Conservation (phyloP, 2,329 filamentous ascomycete species). For the Phaeosphaeriaceae sp. region DNA sequence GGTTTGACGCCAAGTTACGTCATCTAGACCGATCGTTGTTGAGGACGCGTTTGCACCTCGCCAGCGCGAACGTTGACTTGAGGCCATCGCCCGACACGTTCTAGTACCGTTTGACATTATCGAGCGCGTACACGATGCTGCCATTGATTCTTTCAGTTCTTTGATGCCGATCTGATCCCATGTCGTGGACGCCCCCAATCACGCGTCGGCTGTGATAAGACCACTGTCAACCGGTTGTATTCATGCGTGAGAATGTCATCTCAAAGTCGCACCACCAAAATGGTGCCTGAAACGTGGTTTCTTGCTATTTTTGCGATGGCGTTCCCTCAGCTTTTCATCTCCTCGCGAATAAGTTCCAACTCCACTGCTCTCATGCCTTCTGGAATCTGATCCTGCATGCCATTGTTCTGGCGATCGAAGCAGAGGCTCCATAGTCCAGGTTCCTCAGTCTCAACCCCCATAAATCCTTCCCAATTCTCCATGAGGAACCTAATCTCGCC, state of each 20-base stretch:
- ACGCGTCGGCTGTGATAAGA: too few species aligned
- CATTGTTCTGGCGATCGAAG: constrained; percentile 54
- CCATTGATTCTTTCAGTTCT: too few species aligned
- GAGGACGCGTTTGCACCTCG: not conserved
- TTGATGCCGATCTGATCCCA: too few species aligned
- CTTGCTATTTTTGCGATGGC: not conserved
- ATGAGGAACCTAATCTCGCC: constrained; percentile 63
- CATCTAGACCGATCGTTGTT: not conserved
- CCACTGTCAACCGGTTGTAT: too few species aligned
- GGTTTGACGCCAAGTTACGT: not conserved
- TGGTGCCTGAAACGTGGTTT: too few species aligned
- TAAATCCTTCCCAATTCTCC: constrained; percentile 62
- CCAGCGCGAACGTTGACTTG: not conserved
- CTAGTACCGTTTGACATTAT: too few species aligned
- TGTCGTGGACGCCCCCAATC: too few species aligned
- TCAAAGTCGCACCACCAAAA: too few species aligned
- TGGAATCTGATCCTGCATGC: constrained; percentile 45
- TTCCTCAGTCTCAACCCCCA: constrained; percentile 59
- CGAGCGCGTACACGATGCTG: too few species aligned
- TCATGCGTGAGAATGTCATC: too few species aligned
- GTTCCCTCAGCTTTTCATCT: constrained; percentile 7
- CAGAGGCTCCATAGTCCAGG: constrained; percentile 60
- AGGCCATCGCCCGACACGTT: not conserved
- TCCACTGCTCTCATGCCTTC: constrained; percentile 23
- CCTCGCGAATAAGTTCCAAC: constrained; percentile 22